Conservation (phyloP, 305 asterid species). For the Fraxinus paxiana region DNA sequence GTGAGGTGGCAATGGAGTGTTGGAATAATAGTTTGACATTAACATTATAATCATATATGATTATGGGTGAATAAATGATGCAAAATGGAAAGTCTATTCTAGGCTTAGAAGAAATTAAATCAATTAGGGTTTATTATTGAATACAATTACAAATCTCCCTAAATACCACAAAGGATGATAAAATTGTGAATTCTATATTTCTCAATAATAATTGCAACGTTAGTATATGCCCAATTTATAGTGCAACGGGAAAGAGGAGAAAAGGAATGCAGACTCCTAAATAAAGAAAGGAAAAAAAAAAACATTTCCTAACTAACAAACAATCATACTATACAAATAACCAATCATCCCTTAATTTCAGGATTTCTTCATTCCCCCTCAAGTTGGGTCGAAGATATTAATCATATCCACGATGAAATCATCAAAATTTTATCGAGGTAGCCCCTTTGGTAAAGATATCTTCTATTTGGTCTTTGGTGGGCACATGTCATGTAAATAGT, state of each 20-base stretch:
- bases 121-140: neutral
- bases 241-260: neutral
- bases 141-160: neutral
- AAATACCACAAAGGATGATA: neutral
- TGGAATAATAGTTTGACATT: neutral
- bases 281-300: neutral
- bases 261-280: neutral
- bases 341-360: neutral
- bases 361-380: neutral
- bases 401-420: neutral
- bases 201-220: neutral
- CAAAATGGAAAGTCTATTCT: neutral
- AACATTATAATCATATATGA: neutral
- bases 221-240: neutral
- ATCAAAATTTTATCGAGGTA: neutral
- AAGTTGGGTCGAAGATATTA: neutral
- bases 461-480: neutral
- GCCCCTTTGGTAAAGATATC: neutral
- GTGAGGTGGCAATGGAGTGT: neutral
- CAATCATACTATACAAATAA: neutral
- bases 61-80: neutral
- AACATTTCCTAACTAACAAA: neutral
- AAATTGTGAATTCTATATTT: neutral
- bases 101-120: neutral
- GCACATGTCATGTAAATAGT: neutral